A percentile compares a stretch with the other conserved stretches of the same genome.
phyloP scores from a whole-genome alignment of 2,329 filamentous ascomycete species.

The Arthroderma sp. region DNA sequence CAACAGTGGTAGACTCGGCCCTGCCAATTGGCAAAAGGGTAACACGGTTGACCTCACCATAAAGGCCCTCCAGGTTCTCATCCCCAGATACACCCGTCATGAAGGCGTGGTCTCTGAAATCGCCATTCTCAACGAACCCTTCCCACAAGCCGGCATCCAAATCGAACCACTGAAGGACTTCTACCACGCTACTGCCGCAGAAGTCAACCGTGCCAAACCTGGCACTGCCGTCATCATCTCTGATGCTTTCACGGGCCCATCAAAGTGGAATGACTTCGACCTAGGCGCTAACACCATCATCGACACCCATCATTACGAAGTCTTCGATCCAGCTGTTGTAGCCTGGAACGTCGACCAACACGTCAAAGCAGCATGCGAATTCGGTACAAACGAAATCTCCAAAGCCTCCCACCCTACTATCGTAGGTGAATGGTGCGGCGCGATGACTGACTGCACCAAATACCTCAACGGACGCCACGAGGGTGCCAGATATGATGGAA shows the following conservation, averaged over 20 bases:
- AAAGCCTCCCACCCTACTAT: constrained; percentile 54
- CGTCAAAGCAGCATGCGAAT: constrained; percentile 44
- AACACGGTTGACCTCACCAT: constrained; percentile 33
- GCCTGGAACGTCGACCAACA: constrained; percentile 43
- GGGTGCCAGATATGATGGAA: constrained; percentile 48
- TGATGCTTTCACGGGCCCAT: constrained; percentile 35
- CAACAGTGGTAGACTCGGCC: constrained; percentile 45
- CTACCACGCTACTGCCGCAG: constrained; percentile 43
- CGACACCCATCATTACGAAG: constrained; percentile 59
- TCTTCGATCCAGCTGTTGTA: constrained; percentile 45
- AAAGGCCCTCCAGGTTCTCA: constrained; percentile 45
- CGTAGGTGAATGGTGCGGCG: constrained; percentile 57
- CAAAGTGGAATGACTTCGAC: constrained; percentile 49
- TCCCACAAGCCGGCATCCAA: constrained; percentile 29
- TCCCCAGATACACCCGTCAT: constrained; percentile 45
- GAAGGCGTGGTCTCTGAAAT: constrained; percentile 44
- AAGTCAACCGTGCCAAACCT: constrained; percentile 34
- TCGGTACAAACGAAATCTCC: constrained; percentile 37
- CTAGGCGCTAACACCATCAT: constrained; percentile 40
- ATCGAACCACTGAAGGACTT: constrained; percentile 40
- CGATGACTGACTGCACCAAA: constrained; percentile 49
- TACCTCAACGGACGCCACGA: constrained; percentile 45
- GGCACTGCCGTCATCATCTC: constrained; percentile 44
- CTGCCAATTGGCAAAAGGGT: constrained; percentile 30
- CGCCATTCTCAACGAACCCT: constrained; percentile 36